These are phyloP conservation scores for Corchorus capsularis DNA, from an alignment of 345 rosid genomes.

Conservation along the genomic window DNA sequence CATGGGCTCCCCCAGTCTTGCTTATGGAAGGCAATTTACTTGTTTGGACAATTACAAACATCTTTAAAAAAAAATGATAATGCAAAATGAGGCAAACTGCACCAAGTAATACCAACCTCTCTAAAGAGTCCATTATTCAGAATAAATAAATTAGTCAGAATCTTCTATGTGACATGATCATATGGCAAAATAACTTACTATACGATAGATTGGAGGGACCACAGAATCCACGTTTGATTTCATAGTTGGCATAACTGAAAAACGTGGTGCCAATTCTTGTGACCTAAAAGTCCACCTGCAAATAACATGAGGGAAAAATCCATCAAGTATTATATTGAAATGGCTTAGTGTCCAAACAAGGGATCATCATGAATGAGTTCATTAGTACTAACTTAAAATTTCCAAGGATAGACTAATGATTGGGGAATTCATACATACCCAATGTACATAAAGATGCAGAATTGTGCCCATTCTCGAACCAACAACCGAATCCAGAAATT, in stretches of 20 bases:
- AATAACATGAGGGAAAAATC: constrained; percentile 10
- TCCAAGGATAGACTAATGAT: neutral
- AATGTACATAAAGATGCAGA: constrained; percentile 80
- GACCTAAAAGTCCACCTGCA: constrained; percentile 93
- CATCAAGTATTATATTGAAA: neutral
- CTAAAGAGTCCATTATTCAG: neutral
- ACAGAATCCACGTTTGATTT: constrained; percentile 50
- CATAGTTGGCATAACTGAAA: constrained; percentile 75
- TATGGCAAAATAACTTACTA: constrained; percentile 51
- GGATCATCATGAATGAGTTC: neutral
- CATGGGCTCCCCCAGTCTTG: neutral
- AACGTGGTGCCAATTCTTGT: constrained; percentile 77
- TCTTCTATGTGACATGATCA: neutral
- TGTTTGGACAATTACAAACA: neutral
- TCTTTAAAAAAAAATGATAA: too few relatives aligned
- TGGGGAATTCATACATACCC: constrained; percentile 53
- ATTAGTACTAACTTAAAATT: neutral
- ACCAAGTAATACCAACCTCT: neutral
- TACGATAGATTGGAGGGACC: constrained; percentile 76
- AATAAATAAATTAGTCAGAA: neutral
- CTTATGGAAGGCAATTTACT: neutral
- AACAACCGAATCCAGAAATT: constrained; percentile 81
- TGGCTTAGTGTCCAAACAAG: neutral
- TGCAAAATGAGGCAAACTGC: neutral
- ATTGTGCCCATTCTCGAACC: constrained; percentile 85